Evolutionary conservation across 495 filamentous ascomycete genomes (phyloP).

Genomic region (Polyplosphaeria fusca): DNA sequence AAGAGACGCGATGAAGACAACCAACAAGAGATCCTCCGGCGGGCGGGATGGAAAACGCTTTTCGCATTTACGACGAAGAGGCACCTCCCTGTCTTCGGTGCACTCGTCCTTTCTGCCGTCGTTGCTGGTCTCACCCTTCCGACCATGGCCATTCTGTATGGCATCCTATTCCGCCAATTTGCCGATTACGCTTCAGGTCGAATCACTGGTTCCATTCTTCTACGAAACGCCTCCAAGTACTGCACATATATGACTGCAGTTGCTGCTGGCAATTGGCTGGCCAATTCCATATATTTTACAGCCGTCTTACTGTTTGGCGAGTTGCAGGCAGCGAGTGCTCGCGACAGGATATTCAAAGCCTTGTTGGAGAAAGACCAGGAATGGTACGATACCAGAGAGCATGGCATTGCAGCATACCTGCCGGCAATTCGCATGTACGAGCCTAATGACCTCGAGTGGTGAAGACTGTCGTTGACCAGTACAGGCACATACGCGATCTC

Average conservation of each 20-base stretch:
- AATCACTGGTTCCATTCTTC: slow-evolving; percentile 49
- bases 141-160: slow-evolving; percentile 66
- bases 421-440: slow-evolving; percentile 68
- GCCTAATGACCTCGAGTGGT: neutral
- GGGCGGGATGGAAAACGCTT: slow-evolving; percentile 49
- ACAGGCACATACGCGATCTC: slow-evolving; percentile 76
- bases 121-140: slow-evolving; percentile 62
- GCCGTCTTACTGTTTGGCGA: slow-evolving; percentile 77
- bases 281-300: slow-evolving; percentile 61
- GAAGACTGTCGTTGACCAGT: slow-evolving; percentile 5
- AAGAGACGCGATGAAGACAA: slow-evolving; percentile 24
- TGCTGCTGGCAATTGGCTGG: slow-evolving; percentile 60
- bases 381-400: slow-evolving; percentile 76
- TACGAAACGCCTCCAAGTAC: slow-evolving; percentile 55
- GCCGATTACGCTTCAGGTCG: slow-evolving; percentile 60
- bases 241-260: slow-evolving; percentile 58
- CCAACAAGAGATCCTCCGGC: slow-evolving; percentile 32
- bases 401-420: slow-evolving; percentile 70
- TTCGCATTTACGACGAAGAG: slow-evolving; percentile 67
- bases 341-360: slow-evolving; percentile 61
- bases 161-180: slow-evolving; percentile 71
- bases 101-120: slow-evolving; percentile 55
- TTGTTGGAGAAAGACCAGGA: slow-evolving; percentile 68
- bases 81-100: slow-evolving; percentile 56
- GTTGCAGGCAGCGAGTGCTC: slow-evolving; percentile 65